A percentile compares a stretch with the other conserved stretches of the same genome.
Conservation (phyloP, 176 grass and related monocot genomes). For the Urochloa ruziziensis region DNA sequence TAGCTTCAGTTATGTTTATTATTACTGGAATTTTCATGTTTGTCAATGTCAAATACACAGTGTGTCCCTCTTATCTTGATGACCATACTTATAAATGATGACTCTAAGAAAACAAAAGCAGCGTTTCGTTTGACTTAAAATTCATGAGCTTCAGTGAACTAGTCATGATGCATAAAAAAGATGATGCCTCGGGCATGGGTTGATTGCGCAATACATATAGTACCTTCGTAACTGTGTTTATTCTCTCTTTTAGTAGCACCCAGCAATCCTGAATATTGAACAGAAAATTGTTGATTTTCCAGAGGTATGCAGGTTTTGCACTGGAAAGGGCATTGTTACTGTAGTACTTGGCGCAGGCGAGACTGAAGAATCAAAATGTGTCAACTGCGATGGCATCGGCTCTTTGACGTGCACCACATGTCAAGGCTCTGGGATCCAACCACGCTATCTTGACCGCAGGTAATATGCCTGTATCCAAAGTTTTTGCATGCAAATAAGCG, state of each 20-base stretch:
- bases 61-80: not conserved
- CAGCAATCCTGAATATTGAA: constrained; percentile 21
- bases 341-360: constrained; percentile 79
- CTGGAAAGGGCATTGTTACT: constrained; percentile 61
- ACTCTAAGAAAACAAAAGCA: not conserved
- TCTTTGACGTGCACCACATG: constrained; percentile 97
- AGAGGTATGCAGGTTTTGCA: constrained; percentile 97
- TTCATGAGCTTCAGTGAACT: not conserved
- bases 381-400: constrained; percentile 85
- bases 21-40: not conserved
- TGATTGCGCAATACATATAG: not conserved
- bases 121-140: not conserved
- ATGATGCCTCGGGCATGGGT: not conserved
- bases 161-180: not conserved
- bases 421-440: constrained; percentile 94
- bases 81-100: not conserved
- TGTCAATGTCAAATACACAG: not conserved
- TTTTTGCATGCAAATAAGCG: not conserved
- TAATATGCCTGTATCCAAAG: constrained; percentile 24
- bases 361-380: constrained; percentile 75
- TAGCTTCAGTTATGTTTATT: not conserved
- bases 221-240: not conserved
- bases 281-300: constrained; percentile 49
- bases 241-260: not conserved
- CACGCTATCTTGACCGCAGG: constrained; percentile 98